Evolutionary conservation across 192 early-diverging fungal species (phyloP).

Genomic region (Dimargaris cristalligena): DNA sequence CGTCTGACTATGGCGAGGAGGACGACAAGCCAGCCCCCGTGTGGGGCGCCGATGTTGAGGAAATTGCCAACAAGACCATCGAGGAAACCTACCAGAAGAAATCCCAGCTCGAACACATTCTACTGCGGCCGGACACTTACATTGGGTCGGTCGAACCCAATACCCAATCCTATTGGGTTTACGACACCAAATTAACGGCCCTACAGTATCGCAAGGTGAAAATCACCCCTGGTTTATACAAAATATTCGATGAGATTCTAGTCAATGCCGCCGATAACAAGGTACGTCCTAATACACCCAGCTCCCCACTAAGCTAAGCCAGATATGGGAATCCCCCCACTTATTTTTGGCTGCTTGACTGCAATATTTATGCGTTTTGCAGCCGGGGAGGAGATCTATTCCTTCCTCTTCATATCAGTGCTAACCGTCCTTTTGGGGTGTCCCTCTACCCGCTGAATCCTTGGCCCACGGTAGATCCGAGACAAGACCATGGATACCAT

Average conservation of each 20-base stretch:
- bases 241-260: constrained; percentile 97
- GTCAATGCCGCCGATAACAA: constrained; percentile 95
- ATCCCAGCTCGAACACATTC: constrained; percentile 85
- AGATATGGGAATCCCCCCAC: no score
- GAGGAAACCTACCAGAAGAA: constrained; percentile 94
- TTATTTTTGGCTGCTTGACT: no score
- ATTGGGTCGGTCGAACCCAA: constrained; percentile 80
- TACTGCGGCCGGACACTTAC: constrained; percentile 90
- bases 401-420: no score
- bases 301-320: no score
- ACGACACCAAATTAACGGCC: constrained; percentile 41
- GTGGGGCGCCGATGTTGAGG: constrained; percentile 1
- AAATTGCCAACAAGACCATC: constrained; percentile 23
- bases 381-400: no score
- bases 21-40: background rate
- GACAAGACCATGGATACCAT: constrained; percentile 76
- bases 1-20: background rate
- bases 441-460: background rate
- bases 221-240: constrained; percentile 84
- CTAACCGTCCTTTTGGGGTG: no score
- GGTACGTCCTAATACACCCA: constrained; percentile 31
- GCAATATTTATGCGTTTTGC: no score
- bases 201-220: constrained; percentile 45
- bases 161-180: constrained; percentile 75
- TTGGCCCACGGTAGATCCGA: no score